A percentile compares a stretch with the other conserved stretches of the same genome.
Conservation (phyloP, 257 asterid species). For the Nyctanthes arbortristis region DNA sequence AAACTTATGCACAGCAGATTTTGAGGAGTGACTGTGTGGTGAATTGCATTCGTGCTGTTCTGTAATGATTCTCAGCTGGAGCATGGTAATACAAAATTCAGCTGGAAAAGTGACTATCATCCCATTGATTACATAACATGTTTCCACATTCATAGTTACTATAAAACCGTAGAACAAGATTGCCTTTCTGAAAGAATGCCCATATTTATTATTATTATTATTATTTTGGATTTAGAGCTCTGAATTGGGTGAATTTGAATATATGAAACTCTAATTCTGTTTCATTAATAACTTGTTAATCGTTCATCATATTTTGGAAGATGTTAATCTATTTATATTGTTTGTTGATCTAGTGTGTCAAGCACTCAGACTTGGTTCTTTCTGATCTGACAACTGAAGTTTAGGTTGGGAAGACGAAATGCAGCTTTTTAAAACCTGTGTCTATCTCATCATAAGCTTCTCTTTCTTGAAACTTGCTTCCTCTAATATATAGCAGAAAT, state of each 20-base stretch:
- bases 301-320: neutral
- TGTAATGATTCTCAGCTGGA: neutral
- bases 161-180: neutral
- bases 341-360: too few species aligned
- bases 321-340: too few species aligned
- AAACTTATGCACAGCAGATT: neutral
- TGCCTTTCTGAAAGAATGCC: constrained; percentile 4
- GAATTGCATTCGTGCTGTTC: neutral
- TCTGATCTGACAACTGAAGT: too few species aligned
- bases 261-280: constrained; percentile 9
- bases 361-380: too few species aligned
- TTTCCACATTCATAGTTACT: neutral
- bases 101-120: too few species aligned
- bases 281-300: constrained; percentile 16
- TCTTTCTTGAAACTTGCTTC: constrained; percentile 19
- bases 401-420: too few species aligned
- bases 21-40: neutral
- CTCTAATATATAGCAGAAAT: neutral
- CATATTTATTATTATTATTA: constrained; percentile 5
- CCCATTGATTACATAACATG: neutral
- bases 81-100: too few species aligned
- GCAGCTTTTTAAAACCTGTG: too few species aligned
- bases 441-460: too few species aligned
- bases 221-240: constrained; percentile 8
- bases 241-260: constrained; percentile 5